Base-by-base conservation (phyloP, 2,329 filamentous ascomycete genomes). In the Talaromyces piceae region DNA sequence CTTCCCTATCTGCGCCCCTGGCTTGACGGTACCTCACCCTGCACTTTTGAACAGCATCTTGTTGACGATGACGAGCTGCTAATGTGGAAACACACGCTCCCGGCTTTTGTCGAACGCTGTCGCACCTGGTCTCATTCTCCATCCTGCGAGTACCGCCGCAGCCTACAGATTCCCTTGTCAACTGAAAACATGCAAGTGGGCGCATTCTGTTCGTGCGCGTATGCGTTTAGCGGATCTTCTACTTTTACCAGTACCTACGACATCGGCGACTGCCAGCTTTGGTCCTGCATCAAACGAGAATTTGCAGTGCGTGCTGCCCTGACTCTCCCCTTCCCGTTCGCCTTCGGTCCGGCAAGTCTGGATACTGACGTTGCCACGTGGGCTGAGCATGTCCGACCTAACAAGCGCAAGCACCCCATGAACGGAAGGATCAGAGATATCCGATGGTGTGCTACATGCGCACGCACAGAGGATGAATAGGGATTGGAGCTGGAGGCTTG, bases 101-200 rank as follows among this genome's bases (percentile, higher is more conserved):
- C 66, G 0, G 62, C 66, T 4, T 60, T 62, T 31, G 60, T 58
- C 16, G 68, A 71, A 49, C 66, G 71, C n/a, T 72, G 69, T 49
- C 62, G 70, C 6, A 53, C 53, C 6, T 73, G 69, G 70, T 56
- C 59, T 22, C 71, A 74, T 52, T 50, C 51, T 11, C 9, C 55
- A 1, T 51, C 54, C 3, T 74, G 71, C 55, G 59, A 64, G 44
- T 70, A 69, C 53, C 49, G 28, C 3, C 22, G 5, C 2, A 28
- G 50, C 4, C 45, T 50, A 13, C 48, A 55, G n/a, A 60, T 66
- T 6, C 62, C 60, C 25, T 41, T 67, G 2, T 61, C 61, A 1
- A 39, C 55, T 5, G 60, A 58, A 9, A 16, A 39, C n/a, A 57
- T 56, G 22, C 27, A 60, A n/a, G 55, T 53, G 5, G 39, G 39